Base-by-base conservation (phyloP, 2,329 filamentous ascomycete genomes). In the Endocalyx cinctus region DNA sequence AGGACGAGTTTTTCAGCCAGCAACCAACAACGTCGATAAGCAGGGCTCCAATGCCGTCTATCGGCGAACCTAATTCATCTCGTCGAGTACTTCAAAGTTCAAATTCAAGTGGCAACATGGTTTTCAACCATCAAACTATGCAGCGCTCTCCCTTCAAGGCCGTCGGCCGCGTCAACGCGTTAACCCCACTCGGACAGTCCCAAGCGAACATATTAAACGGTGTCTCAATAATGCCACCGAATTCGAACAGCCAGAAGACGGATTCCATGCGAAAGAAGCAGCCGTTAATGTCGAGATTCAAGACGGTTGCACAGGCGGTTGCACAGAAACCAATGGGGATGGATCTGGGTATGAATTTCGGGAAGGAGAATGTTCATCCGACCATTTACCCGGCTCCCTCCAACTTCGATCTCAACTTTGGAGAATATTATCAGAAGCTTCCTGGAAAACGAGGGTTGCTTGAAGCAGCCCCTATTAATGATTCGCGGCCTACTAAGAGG, bases 381-480 rank as follows among this genome's bases (percentile, higher is more conserved):
- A 59, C 67, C 13, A 52, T 73, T 34, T 77, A 68, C 43, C 66
- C 71, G 3, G 66, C 67, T 10, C 66, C 66, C 12, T 48, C 64
- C 2, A 52, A 67, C 5, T 63, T 70, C 44, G 69, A 66, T 51
- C 54, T 77, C 17, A 66, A 69, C 16, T 53, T 75, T 25, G 72
- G 77, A 38, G 66, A 60, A 32, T 70, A 67, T 42, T 74, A 72
- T 37, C 69, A 67, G 38, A 77, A 76, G 35, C 56, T 67, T 2
- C 62, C 67, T 7, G 63, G 64, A 26, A 80, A 80, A 55, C 79
- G 85, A 47, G 66, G 71, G 6, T 65, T 89, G 27, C 72, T 84
- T 59, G 87, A 94, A 33, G 76, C 84, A 5, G 78, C 82, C 5
- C 79, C 82, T 1, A 77, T 85, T 46, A 81, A 81, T 48, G 84